Evolutionary conservation across 805 yeast species (phyloP), one percentile per base, ranked within the genome.

Genomic region (Candida xyloterini): DNA sequence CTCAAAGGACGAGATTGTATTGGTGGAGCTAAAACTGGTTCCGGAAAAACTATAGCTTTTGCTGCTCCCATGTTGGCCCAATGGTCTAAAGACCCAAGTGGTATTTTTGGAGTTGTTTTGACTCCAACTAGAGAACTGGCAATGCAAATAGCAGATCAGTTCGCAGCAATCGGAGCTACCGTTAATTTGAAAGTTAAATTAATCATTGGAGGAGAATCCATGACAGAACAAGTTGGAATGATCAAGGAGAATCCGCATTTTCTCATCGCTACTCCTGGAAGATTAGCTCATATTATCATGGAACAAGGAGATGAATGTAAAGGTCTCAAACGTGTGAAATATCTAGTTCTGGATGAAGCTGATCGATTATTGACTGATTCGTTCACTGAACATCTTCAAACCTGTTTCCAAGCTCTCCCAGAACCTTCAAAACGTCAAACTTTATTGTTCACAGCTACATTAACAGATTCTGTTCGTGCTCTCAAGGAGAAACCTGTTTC

Each of bases 11-110:
- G 81, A 51, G 96, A 90, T 60, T 90, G 96, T 64, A 91, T 93
- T 37, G 99, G 99, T 36, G 99, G 99, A 30, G 99, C 99, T 23
- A 85, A 85, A 61, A 93, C 99, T 0, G 99, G 99, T 64, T 83
- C 95, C 13, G 99, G 99, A 75, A 93, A 93, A 60, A 93, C 99
- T 1, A 80, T 93, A 15, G 96, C 98, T 1, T 93, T 93, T 72
- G 98, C 91, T 1, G 95, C 88, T n/a, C 99, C 99, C 2, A 91
- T 93, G 87, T 68, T 93, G 40, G 79, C 95, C 1, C 74, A 83
- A 56, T 93, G 98, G 96, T 85, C 97, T 0, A 84, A 82, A 50
- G 98, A 93, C 59, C 99, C 99, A 1, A 76, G 76, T 61, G 99
- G 97, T 1, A 84, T 93, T 27, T 93, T 72, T 62, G 99, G 97